Base-by-base conservation (phyloP, 2,329 filamentous ascomycete species). In the Niveomyces coronatus region DNA sequence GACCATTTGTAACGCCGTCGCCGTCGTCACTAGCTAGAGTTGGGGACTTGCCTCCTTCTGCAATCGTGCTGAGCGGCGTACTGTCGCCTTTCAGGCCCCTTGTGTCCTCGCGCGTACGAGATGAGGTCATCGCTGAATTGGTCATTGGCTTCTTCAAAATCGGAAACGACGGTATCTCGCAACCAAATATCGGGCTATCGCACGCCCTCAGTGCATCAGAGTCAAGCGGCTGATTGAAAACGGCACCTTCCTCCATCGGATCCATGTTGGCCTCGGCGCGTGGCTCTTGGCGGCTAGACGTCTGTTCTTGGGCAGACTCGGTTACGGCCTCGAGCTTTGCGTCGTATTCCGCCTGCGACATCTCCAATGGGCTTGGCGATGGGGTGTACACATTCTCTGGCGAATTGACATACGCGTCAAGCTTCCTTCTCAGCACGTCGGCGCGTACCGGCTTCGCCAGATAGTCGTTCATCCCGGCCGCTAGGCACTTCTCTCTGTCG, bases 381-480 rank as follows among this genome's bases (percentile, higher is more conserved):
- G 49, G 45, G 23, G 37, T 26, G 37, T 37, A 38, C 46, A 41
- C 47, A 63, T 35, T 31, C 11, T 41, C 57, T 33, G 60, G 53
- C 29, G 53, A 55, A 27, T 57, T 62, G 18, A 73, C 63, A 47
- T 77, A 77, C 3, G 67, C 65, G 30, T 76, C 71, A 42, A 96
- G 64, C 64, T 95, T 89, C 53, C 79, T 79, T 61, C 85, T 91
- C 38, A 96, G 67, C 28, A 93, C 79, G 32, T 88, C 83, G 4
- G 84, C 85, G 44, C 87, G 75, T n/a, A 96, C 89, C 1, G 89
- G 89, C 56, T 96, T 96, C 13, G 89, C 87, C 1, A 95, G 74
- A 52, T 95, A 96, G 53, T 95, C 91, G 58, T 95, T 94, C 89
- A 96, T 96, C 31, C 89, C 89, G 1, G 86, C 85, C 35, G 87